phyloP scores from a whole-genome alignment of 805 yeast species.

The Grigorovia humatica region DNA sequence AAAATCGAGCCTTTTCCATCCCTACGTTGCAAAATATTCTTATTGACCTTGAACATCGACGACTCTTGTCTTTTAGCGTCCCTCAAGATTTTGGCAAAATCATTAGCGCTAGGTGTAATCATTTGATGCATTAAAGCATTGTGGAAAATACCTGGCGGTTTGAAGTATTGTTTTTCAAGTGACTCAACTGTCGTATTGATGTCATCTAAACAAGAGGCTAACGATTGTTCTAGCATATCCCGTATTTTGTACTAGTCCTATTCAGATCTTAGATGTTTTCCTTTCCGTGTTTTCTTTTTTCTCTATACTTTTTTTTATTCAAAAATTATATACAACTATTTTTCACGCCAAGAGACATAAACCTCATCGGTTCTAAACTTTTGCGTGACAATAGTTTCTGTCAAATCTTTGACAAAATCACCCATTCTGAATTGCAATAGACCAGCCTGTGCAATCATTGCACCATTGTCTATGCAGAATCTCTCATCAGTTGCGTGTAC shows the following conservation, averaged over 20 bases:
- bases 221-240: slow-evolving; percentile 18
- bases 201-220: slow-evolving; percentile 25
- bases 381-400: slow-evolving; percentile 81
- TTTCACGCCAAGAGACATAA: slow-evolving; percentile 77
- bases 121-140: slow-evolving; percentile 42
- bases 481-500: slow-evolving; percentile 93
- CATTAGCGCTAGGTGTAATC: slow-evolving; percentile 29
- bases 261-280: neutral
- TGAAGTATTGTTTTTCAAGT: slow-evolving; percentile 37
- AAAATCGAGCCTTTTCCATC: slow-evolving; percentile 40
- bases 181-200: slow-evolving; percentile 34
- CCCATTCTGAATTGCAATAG: slow-evolving; percentile 79
- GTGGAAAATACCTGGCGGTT: slow-evolving; percentile 52
- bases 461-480: slow-evolving; percentile 95
- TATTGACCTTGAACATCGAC: slow-evolving; percentile 36
- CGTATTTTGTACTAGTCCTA: neutral
- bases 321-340: slow-evolving; percentile 1
- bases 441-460: slow-evolving; percentile 99
- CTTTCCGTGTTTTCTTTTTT: neutral
- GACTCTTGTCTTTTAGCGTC: slow-evolving; percentile 48
- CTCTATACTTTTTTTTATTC: neutral
- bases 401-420: slow-evolving; percentile 40
- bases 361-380: slow-evolving; percentile 94
- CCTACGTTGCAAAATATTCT: slow-evolving; percentile 34
- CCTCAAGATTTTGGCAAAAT: slow-evolving; percentile 44